Evolutionary conservation across 805 yeast species (phyloP).

Genomic region (Candida schatavii): DNA sequence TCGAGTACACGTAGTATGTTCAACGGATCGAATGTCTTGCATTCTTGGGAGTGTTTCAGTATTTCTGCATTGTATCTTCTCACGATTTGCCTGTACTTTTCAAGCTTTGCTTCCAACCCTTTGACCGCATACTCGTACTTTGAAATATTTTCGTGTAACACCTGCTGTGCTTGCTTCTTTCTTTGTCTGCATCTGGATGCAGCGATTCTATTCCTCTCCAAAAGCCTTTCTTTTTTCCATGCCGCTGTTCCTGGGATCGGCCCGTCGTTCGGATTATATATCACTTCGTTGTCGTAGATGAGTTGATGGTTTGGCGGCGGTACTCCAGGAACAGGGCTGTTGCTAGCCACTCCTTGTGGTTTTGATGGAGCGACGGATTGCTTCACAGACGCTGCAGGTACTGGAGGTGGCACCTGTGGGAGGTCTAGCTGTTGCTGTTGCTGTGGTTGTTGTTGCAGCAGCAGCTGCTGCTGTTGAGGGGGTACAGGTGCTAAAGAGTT

Average conservation of each 20-base stretch:
- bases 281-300: constrained; percentile 54
- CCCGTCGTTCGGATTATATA: constrained; percentile 51
- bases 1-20: neutral
- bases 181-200: constrained; percentile 68
- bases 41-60: constrained; percentile 8
- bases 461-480: constrained; percentile 7
- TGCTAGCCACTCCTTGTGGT: constrained; percentile 8
- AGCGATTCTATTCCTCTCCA: constrained; percentile 58
- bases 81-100: constrained; percentile 20
- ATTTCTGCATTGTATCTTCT: constrained; percentile 18
- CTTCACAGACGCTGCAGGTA: neutral
- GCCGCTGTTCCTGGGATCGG: constrained; percentile 62
- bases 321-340: constrained; percentile 31
- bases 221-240: constrained; percentile 10
- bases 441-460: constrained; percentile 9
- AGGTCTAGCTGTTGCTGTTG: neutral
- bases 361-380: neutral
- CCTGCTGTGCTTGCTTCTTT: constrained; percentile 65
- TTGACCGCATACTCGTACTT: constrained; percentile 45
- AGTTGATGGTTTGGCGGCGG: constrained; percentile 51
- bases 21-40: constrained; percentile 3
- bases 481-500: neutral
- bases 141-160: constrained; percentile 59
- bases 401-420: neutral
- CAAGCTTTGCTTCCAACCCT: constrained; percentile 16